Evolutionary conservation across 2,329 filamentous ascomycete genomes (phyloP).

Genomic region (Dactylellina leptospora): DNA sequence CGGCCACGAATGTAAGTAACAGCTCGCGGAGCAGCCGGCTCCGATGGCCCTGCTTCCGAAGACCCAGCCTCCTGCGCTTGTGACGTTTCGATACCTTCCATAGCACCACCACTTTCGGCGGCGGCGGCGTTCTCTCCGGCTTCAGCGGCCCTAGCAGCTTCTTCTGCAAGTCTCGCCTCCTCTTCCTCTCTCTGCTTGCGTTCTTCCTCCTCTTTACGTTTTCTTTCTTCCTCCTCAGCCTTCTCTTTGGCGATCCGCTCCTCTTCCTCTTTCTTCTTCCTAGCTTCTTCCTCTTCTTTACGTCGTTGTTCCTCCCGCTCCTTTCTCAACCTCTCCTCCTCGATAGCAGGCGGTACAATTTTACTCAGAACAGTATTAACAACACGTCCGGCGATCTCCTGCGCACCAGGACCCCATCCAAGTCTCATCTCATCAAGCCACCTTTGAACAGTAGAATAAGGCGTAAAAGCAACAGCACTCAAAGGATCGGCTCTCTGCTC

Average conservation of each 20-base stretch:
- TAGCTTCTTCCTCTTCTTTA: constrained; percentile 69
- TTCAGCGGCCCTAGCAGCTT: constrained; percentile 65
- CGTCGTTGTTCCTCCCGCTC: constrained; percentile 67
- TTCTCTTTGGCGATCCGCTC: constrained; percentile 74
- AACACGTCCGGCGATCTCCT: constrained; percentile 75
- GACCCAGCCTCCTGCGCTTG: constrained; percentile 60
- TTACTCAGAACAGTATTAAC: constrained; percentile 74
- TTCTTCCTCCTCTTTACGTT: constrained; percentile 72
- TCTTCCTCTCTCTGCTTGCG: constrained; percentile 73
- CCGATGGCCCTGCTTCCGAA: constrained; percentile 61
- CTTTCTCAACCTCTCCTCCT: constrained; percentile 77
- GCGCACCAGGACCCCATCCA: constrained; percentile 75
- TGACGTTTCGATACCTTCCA: constrained; percentile 78
- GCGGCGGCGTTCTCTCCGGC: constrained; percentile 64
- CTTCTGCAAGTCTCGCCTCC: constrained; percentile 70
- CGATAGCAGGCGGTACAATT: constrained; percentile 83
- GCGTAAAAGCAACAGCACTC: constrained; percentile 71
- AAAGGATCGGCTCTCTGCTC: constrained; percentile 63
- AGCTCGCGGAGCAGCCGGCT: constrained; percentile 69
- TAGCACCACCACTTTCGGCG: constrained; percentile 63
- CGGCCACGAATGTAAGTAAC: constrained; percentile 85
- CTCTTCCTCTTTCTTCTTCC: constrained; percentile 71
- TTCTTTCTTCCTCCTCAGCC: constrained; percentile 75
- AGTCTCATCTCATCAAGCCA: constrained; percentile 92
- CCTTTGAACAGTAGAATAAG: constrained; percentile 75